Evolutionary conservation across 2,329 filamentous ascomycete species (phyloP).

Genomic region (Emericellopsis atlantica): DNA sequence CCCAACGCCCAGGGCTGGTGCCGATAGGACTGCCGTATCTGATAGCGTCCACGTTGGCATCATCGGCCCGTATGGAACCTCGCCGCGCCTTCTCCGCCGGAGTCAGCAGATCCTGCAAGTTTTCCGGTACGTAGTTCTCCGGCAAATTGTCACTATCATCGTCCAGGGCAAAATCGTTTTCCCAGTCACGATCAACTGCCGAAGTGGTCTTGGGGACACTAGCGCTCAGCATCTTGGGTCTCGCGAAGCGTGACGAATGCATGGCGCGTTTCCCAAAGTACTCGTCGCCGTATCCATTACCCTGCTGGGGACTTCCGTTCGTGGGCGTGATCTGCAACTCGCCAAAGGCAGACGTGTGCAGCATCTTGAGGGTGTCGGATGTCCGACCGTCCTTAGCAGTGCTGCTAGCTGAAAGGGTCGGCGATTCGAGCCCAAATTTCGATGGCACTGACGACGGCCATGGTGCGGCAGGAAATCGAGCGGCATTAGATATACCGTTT

Average conservation of each 20-base stretch:
- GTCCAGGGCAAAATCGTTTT: constrained; percentile 64
- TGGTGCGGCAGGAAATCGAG: constrained; percentile 63
- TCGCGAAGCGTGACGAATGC: constrained; percentile 52
- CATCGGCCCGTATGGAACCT: constrained; percentile 46
- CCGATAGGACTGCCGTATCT: constrained; percentile 51
- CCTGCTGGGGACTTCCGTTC: constrained; percentile 36
- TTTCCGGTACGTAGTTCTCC: constrained; percentile 58
- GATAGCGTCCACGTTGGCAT: constrained; percentile 33
- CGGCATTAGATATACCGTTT: constrained; percentile 85
- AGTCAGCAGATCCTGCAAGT: constrained; percentile 52
- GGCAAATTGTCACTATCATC: constrained; percentile 46
- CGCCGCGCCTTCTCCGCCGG: constrained; percentile 54
- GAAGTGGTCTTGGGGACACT: constrained; percentile 51
- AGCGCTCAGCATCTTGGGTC: constrained; percentile 58
- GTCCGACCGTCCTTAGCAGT: constrained; percentile 44
- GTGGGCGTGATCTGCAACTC: constrained; percentile 46
- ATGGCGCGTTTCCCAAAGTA: constrained; percentile 60
- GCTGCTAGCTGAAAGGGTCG: constrained; percentile 58
- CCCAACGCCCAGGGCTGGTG: constrained; percentile 49
- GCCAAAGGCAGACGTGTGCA: constrained; percentile 57
- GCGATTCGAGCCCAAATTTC: constrained; percentile 80
- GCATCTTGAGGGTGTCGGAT: constrained; percentile 49
- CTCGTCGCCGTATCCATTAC: constrained; percentile 34
- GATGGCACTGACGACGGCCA: constrained; percentile 88
- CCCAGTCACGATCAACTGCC: constrained; percentile 50